These are phyloP conservation scores for Glarea lozoyensis DNA, from an alignment of 495 filamentous ascomycete species.

Conservation along the genomic window DNA sequence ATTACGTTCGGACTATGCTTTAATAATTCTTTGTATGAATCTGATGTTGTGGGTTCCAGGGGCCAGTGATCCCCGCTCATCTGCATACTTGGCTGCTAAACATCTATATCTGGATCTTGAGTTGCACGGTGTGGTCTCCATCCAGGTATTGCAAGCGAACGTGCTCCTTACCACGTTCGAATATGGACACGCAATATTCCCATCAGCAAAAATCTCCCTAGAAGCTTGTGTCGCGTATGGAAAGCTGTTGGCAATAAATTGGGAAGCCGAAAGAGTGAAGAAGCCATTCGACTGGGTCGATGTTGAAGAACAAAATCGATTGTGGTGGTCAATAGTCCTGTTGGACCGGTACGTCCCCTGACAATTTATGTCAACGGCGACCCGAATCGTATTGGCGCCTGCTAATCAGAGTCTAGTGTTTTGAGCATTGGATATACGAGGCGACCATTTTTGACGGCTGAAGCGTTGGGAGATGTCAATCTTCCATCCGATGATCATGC, in stretches of 20 bases:
- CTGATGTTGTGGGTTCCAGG: slow-evolving; percentile 25
- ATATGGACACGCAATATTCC: slow-evolving; percentile 38
- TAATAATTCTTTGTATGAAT: slow-evolving; percentile 43
- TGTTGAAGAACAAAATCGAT: slow-evolving; percentile 35
- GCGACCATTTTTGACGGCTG: slow-evolving; percentile 16
- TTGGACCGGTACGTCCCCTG: slow-evolving; percentile 28
- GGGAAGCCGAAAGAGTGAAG: too few species aligned
- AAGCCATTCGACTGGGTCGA: slow-evolving; percentile 33
- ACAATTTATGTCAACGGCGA: too few species aligned
- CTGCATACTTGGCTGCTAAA: slow-evolving; percentile 35
- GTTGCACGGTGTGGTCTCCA: slow-evolving; percentile 27
- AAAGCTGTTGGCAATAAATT: slow-evolving; percentile 38
- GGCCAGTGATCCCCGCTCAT: slow-evolving; percentile 25
- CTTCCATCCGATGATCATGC: slow-evolving; percentile 34
- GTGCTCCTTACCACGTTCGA: slow-evolving; percentile 38
- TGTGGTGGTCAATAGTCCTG: slow-evolving; percentile 41
- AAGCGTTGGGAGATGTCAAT: slow-evolving; percentile 27
- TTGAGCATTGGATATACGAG: slow-evolving; percentile 1
- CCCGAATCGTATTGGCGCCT: too few species aligned
- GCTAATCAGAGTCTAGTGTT: background rate
- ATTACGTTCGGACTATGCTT: slow-evolving; percentile 37
- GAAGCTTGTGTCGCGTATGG: slow-evolving; percentile 33
- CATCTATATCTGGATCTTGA: slow-evolving; percentile 30
- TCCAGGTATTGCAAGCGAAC: slow-evolving; percentile 34
- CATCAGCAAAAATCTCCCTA: slow-evolving; percentile 37